Evolutionary conservation across 345 rosid species (phyloP), one percentile per base, ranked within the genome.

Genomic region (Cochlearia excelsa): DNA sequence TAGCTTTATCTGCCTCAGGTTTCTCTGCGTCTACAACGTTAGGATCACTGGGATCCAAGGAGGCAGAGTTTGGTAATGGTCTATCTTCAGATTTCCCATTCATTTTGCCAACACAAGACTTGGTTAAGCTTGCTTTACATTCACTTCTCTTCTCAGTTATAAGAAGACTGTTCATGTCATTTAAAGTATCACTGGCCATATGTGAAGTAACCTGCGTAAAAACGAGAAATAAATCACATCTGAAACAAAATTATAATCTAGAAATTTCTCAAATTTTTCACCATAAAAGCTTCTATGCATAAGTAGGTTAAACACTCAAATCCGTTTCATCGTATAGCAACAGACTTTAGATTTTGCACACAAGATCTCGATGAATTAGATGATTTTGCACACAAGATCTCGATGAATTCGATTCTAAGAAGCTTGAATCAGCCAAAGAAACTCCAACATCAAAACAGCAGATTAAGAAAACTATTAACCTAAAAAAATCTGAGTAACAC

Each of bases 151-250:
- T 70, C 78, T 88, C 98, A 45, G 84, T 63, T 55, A 64, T 72
- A 48, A 76, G 84, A 35, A 81, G 73, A 65, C 62, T 46, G 69
- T 85, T 85, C 51, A 82, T 79, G 63, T 91, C 95, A 72, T 75
- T 81, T 30, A 85, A 80, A 50, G 94, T 86, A 61, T 58, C 75
- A 59, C 46, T 84, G 43, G 95, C 84, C 96, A 87, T 91, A 23
- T 63, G 59, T 68, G 65, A 40, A 57, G 27, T 61, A n/a, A 46
- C 60, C 66, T 67, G 66, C 28, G 5, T 33, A 26, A 11, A 50
- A 6, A 40, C 33, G 23, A 53, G 49, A 61, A 8, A 53, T 9
- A 6, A 31, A 49, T 46, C 67, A 54, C 57, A 39, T 40, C 5
- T 23, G 1, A 23, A 68, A 53, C 27, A 47, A 23, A 30, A 46